A percentile compares a stretch with the other conserved stretches of the same genome.
Conservation (phyloP, 176 grass and related monocot genomes). For the Melocanna baccifera region DNA sequence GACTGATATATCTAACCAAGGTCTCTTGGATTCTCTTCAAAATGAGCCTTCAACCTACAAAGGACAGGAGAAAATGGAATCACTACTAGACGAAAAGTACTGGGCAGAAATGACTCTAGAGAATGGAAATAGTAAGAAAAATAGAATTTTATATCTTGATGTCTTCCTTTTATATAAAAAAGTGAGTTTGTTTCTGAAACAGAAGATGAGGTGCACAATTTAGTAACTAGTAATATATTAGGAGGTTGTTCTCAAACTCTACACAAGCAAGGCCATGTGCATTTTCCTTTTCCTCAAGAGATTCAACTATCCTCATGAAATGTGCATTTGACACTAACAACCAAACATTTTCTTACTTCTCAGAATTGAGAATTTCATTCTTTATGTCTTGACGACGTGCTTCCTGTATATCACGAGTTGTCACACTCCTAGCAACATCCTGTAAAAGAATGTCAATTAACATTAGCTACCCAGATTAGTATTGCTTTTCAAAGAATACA, state of each 20-base stretch:
- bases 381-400: slow-evolving; percentile 85
- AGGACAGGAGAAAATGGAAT: slow-evolving; percentile 21
- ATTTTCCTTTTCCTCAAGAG: not conserved
- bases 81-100: not conserved
- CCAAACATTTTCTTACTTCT: slow-evolving; percentile 50
- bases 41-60: slow-evolving; percentile 90
- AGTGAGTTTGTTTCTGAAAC: not conserved
- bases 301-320: too few species aligned
- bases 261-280: not conserved
- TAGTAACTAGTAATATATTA: slow-evolving; percentile 14
- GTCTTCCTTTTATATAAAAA: not conserved
- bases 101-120: not conserved
- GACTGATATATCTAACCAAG: slow-evolving; percentile 55
- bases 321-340: too few species aligned
- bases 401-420: slow-evolving; percentile 82
- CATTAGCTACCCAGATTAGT: slow-evolving; percentile 11
- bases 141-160: not conserved
- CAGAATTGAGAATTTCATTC: slow-evolving; percentile 97
- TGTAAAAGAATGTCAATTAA: slow-evolving; percentile 30
- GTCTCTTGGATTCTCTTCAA: slow-evolving; percentile 91
- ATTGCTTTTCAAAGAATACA: not conserved
- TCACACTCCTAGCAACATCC: slow-evolving; percentile 94
- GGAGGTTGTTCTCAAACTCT: not conserved
- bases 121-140: not conserved
- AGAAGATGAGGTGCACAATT: not conserved